Conservation (phyloP, 83 land plant species). For the Isoetes engelmannii region DNA sequence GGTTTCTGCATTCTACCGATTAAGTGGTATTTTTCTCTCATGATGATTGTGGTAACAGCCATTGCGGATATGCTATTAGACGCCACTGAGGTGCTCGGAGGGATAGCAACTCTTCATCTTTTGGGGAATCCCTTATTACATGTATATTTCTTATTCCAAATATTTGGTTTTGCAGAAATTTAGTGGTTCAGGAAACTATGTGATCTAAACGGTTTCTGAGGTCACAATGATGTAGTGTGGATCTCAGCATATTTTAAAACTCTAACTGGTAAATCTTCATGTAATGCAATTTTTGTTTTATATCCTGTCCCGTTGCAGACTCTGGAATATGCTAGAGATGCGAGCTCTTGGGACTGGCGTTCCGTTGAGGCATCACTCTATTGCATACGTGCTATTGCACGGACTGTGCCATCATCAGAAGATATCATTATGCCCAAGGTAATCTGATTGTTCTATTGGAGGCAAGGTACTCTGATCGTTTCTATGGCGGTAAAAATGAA, state of each 20-base stretch:
- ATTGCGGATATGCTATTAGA: conserved; percentile 82
- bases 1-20: no score
- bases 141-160: conserved; percentile 28
- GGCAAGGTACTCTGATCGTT: no score
- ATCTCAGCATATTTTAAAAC: no score
- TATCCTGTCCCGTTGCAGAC: conserved; percentile 29
- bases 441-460: neutral
- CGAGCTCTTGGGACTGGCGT: conserved; percentile 59
- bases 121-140: conserved; percentile 60
- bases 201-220: no score
- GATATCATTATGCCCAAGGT: conserved; percentile 83
- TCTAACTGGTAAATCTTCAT: no score
- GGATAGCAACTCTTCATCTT: conserved; percentile 61
- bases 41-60: conserved; percentile 33
- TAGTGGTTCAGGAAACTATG: no score
- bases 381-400: conserved; percentile 80
- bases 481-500: no score
- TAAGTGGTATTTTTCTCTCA: neutral
- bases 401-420: conserved; percentile 63
- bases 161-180: no score
- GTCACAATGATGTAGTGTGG: no score
- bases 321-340: conserved; percentile 39
- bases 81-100: conserved; percentile 78
- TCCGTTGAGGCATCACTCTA: conserved; percentile 83
- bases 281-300: no score